Base-by-base conservation (phyloP, 2,329 filamentous ascomycete species). In the Ophiosphaerella korrae region DNA sequence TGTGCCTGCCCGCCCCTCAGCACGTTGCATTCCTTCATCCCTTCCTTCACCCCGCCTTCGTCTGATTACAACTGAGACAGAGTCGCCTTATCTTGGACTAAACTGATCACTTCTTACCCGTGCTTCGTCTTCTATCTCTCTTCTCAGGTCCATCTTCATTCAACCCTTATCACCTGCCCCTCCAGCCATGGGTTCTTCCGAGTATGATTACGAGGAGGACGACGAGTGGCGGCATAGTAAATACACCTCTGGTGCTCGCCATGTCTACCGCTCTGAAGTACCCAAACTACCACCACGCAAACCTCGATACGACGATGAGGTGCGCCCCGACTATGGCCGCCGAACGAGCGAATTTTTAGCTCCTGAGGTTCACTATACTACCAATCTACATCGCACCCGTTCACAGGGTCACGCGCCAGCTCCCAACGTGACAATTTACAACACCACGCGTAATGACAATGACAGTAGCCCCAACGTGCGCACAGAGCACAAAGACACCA, bases 381-480 rank as follows among this genome's bases (percentile, higher is more conserved):
- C 59, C 36, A 68, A 70, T 36, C 72, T 78, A 13, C 73, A 78
- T 42, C 75, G 78, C 46, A 75, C 75, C 41, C 73, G 76, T 50
- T 79, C 77, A 13, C 71, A 74, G 36, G 77, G 78, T 38, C 71
- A 75, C 47, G 57, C 68, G 21, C 75, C 75, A 12, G 67, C 67
- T n/a, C 77, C 77, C 14, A 73, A 75, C 40, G 73, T 79, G 55
- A 77, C 76, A 58, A 77, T 79, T 53, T 75, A 77, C 68, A 78
- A 78, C 62, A 75, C 74, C 47, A 72, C 74, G 46, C 68, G 68
- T 45, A 71, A 73, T 54, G 67, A 74, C 54, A 70, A 69, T 45
- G 70, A 72, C 37, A 71, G 61, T 36, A 72, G 49, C 45, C 68
- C 65, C 7, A 64, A 66, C 42, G 64, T 75, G 12, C 68, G 63